Evolutionary conservation across 2,329 filamentous ascomycete species (phyloP), one percentile per base, ranked within the genome.

Genomic region (Phialophora macrospora): DNA sequence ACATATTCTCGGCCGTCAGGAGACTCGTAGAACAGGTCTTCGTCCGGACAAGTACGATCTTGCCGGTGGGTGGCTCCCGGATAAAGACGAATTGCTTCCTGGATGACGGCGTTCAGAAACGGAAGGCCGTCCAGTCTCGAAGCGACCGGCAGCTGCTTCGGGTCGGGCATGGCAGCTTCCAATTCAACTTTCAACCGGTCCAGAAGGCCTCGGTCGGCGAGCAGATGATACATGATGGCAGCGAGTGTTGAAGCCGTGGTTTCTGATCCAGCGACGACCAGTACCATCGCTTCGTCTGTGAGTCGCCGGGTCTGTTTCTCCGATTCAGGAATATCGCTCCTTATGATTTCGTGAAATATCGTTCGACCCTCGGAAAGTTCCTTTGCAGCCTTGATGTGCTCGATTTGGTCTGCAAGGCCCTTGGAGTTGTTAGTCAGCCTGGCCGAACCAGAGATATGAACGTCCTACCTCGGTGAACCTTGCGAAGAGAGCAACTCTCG

Each of bases 321-420:
- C 52, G 52, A 28, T 20, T 55, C 52, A n/a, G 52, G 52, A 11
- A 32, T 55, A 11, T 55, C 52, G 28, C 52, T 55, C 11, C 52
- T 17, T 30, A 55, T 55, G 52, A 34, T 55, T 55, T 55, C 52
- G 12, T 34, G 52, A n/a, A 55, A 55, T 14, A 55, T 55, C 17
- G 52, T 55, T 6, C 52, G 24, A 9, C 28, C 52, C 17, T 55
- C 52, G 20, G 52, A 55, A 4, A 55, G 17, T 55, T 55, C 52
- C 14, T 55, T 55, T n/a, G 52, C 28, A 20, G 24, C 28, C 26
- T 55, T 55, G 24, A 32, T 34, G 8, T 55, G 52, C n/a, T 55
- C 52, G 11, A 34, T 32, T 3, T 55, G 26, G 11, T 30, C 52
- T 3, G 24, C 26, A 17, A 55, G 28, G 3, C 28, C 28, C 52